Conservation (phyloP, 2,329 filamentous ascomycete species). For the Venturia asperata region DNA sequence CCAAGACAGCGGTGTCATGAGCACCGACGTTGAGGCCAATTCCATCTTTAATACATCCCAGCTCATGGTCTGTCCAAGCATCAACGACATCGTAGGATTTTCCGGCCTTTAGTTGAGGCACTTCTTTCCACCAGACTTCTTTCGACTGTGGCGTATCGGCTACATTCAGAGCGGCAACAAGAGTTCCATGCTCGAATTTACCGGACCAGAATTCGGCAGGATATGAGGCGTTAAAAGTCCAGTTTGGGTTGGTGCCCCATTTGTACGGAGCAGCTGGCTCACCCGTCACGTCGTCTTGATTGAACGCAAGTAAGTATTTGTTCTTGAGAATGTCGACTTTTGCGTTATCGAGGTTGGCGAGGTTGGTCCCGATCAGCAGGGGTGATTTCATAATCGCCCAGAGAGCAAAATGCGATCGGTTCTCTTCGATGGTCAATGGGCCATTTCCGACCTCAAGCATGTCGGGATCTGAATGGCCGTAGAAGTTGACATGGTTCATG, state of each 20-base stretch:
- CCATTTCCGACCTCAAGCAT: slow-evolving; percentile 35
- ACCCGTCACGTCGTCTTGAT: slow-evolving; percentile 40
- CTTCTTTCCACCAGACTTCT: slow-evolving; percentile 37
- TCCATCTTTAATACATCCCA: slow-evolving; percentile 24
- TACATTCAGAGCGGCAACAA: slow-evolving; percentile 45
- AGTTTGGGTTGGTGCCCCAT: slow-evolving; percentile 46
- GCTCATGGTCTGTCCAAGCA: slow-evolving; percentile 40
- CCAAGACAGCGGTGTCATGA: slow-evolving; percentile 14
- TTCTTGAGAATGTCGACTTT: slow-evolving; percentile 37
- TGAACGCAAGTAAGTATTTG: slow-evolving; percentile 38
- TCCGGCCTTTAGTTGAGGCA: slow-evolving; percentile 35
- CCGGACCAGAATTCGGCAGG: slow-evolving; percentile 48
- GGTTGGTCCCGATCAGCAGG: slow-evolving; percentile 38
- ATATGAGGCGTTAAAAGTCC: slow-evolving; percentile 42
- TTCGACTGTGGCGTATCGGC: slow-evolving; percentile 30
- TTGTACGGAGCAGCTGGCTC: slow-evolving; percentile 34
- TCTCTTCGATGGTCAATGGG: slow-evolving; percentile 23
- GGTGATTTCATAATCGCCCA: slow-evolving; percentile 39
- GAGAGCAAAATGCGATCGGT: slow-evolving; percentile 34
- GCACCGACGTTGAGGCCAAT: neutral
- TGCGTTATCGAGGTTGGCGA: slow-evolving; percentile 32
- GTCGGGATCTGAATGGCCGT: slow-evolving; percentile 34
- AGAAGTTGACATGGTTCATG: slow-evolving; percentile 32
- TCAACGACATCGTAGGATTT: slow-evolving; percentile 37
- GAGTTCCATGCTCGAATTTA: slow-evolving; percentile 36